Base-by-base conservation (phyloP, 2,329 filamentous ascomycete species). In the Colletotrichum navitas region DNA sequence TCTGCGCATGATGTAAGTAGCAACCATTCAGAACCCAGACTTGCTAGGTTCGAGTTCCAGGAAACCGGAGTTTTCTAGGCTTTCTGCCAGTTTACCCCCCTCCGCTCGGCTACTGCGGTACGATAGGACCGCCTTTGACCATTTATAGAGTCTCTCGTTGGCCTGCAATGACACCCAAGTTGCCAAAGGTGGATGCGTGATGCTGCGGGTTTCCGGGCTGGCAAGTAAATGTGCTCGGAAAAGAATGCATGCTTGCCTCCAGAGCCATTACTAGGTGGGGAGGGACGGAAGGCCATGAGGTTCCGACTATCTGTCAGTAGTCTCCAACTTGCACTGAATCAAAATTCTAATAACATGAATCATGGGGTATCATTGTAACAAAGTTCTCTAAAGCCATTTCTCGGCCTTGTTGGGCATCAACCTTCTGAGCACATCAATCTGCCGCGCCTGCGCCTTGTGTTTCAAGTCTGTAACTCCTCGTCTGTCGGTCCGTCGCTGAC, bases 341-440 rank as follows among this genome's bases (percentile, higher is more conserved):
- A 7, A 41, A 10, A 7, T 41, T 1, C 29, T n/a, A 21, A 11
- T 21, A 21, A 29, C 12, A 32, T 29, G 29, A 55, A 47, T 34
- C 21, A 63, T 10, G 41, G 65, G 69, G 69, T 69, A 72, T 72
- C 65, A 72, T 69, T 55, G 24, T 34, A 6, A 18, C 47, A n/a
- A 14, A 11, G 39, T 66, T 43, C 5, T 68, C 68, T 61, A 72
- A 60, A 69, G 65, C 69, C 69, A 72, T 39, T 72, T 72, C 47
- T 72, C 69, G 16, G 69, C 65, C 65, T 91, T 90, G 76, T 87
- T 92, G 69, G 88, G 84, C 80, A 94, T 91, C 82, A 94, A 84
- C 78, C 87, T 89, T 75, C 86, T 85, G 76, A 93, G 77, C 14
- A 91, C 87, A 73, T 92, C 90, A 70, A 93, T 90, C 79, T 94